Evolutionary conservation across 257 asterid genomes (phyloP).

Genomic region (Anisodus tanguticus): DNA sequence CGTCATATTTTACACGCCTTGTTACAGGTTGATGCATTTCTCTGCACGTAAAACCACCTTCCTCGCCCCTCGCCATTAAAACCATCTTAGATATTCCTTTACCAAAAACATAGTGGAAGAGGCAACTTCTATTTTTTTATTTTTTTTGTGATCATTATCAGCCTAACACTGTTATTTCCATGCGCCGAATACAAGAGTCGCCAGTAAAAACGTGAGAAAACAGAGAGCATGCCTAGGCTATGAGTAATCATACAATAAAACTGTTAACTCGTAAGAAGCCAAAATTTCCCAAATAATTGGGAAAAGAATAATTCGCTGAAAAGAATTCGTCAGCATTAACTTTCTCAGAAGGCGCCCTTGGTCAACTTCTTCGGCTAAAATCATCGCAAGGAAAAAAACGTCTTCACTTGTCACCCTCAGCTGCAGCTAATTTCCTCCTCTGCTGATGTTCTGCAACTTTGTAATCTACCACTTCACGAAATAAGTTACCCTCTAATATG

Average conservation of each 20-base stretch:
- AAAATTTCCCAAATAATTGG: slow-evolving; percentile 28
- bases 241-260: slow-evolving; percentile 10
- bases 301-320: background rate
- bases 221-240: background rate
- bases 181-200: background rate
- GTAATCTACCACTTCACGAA: slow-evolving; percentile 83
- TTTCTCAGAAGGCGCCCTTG: slow-evolving; percentile 7
- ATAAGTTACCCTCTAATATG: slow-evolving; percentile 68
- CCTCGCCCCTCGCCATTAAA: too few relatives aligned
- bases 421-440: slow-evolving; percentile 65
- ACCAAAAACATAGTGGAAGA: too few relatives aligned
- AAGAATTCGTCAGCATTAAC: background rate
- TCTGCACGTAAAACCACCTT: too few relatives aligned
- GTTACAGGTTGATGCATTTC: too few relatives aligned
- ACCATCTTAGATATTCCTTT: too few relatives aligned
- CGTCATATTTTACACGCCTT: too few relatives aligned
- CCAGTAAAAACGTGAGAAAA: background rate
- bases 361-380: slow-evolving; percentile 8
- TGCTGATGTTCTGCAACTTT: slow-evolving; percentile 97
- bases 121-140: background rate
- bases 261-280: slow-evolving; percentile 7
- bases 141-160: background rate
- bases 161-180: slow-evolving; percentile 3
- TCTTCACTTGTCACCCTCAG: slow-evolving; percentile 9
- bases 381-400: too few relatives aligned